These are phyloP conservation scores for Marasmius sp. DNA, from an alignment of 1,284 basidiomycete genomes.

Conservation along the genomic window DNA sequence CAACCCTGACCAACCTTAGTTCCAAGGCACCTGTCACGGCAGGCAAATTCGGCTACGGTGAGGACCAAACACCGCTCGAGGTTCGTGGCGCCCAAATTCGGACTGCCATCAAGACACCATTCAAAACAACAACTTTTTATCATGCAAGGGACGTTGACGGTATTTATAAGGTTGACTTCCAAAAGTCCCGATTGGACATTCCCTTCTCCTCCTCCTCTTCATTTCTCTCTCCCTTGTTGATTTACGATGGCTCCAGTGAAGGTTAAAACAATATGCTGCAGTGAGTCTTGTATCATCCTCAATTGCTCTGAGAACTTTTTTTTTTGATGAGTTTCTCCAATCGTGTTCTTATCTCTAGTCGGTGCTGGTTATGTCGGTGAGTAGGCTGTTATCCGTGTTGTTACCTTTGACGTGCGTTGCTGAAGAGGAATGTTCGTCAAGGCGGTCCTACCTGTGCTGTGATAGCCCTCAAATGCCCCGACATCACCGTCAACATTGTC, in stretches of 20 bases:
- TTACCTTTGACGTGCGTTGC: not conserved
- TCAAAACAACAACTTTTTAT: not conserved
- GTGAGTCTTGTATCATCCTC: conserved; percentile 49
- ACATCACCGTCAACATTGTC: conserved; percentile 95
- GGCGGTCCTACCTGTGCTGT: conserved; percentile 95
- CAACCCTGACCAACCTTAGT: too few relatives aligned
- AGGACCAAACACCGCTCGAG: not conserved
- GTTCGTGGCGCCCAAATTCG: not conserved
- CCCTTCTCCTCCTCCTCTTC: conserved; percentile 26
- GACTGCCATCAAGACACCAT: not conserved
- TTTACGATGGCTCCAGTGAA: conserved; percentile 56
- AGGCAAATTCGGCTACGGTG: not conserved
- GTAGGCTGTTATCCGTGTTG: conserved; percentile 34
- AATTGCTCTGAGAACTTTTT: conserved; percentile 13
- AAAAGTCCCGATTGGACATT: conserved; percentile 18
- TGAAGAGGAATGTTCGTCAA: conserved; percentile 26
- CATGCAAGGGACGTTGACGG: not conserved
- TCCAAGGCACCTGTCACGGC: too few relatives aligned
- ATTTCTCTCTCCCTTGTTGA: not conserved
- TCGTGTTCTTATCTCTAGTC: conserved; percentile 44
- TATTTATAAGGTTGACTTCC: not conserved
- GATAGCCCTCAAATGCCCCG: conserved; percentile 92
- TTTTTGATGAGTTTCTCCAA: not conserved
- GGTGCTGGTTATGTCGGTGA: conserved; percentile 96
- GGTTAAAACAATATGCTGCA: conserved; percentile 89